Evolutionary conservation across 345 rosid genomes (phyloP).

Genomic region (Populus davidiana): DNA sequence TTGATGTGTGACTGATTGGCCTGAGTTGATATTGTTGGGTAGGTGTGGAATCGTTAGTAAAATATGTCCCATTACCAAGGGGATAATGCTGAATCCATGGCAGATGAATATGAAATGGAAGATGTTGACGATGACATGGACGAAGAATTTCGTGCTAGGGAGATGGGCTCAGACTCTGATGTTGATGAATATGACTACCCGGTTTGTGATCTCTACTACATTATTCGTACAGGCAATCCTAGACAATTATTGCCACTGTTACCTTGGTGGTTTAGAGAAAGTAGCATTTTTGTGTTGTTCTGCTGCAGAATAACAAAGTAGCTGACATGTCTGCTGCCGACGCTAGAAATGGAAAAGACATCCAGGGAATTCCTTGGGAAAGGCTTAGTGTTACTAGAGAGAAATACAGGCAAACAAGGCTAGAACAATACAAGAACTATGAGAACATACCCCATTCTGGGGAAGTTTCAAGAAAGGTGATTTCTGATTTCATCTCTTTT

Average conservation of each 20-base stretch:
- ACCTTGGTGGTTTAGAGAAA: not conserved
- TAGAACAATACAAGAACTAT: conserved; percentile 59
- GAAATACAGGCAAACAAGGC: conserved; percentile 50
- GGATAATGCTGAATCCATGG: not conserved
- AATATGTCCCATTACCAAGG: conserved; percentile 1
- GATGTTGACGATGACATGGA: conserved; percentile 27
- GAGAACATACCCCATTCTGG: conserved; percentile 55
- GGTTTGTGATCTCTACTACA: conserved; percentile 28
- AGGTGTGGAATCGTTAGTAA: not conserved
- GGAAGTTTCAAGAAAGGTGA: conserved; percentile 49
- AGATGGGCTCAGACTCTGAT: conserved; percentile 50
- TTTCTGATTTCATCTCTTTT: not conserved
- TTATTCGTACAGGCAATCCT: not conserved
- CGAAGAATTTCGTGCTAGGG: conserved; percentile 39
- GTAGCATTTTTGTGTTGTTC: not conserved
- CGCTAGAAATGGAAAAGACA: conserved; percentile 54
- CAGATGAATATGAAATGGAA: not conserved
- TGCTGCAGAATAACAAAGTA: conserved; percentile 36
- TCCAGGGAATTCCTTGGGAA: conserved; percentile 62
- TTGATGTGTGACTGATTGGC: not conserved
- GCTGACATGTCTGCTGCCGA: conserved; percentile 50
- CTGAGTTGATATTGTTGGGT: not conserved
- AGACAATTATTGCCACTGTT: not conserved
- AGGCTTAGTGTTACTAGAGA: conserved; percentile 48
- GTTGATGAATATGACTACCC: conserved; percentile 41